Evolutionary conservation across 2,329 filamentous ascomycete species (phyloP), one percentile per base, ranked within the genome.

Genomic region (Trichoderma koningiopsis): DNA sequence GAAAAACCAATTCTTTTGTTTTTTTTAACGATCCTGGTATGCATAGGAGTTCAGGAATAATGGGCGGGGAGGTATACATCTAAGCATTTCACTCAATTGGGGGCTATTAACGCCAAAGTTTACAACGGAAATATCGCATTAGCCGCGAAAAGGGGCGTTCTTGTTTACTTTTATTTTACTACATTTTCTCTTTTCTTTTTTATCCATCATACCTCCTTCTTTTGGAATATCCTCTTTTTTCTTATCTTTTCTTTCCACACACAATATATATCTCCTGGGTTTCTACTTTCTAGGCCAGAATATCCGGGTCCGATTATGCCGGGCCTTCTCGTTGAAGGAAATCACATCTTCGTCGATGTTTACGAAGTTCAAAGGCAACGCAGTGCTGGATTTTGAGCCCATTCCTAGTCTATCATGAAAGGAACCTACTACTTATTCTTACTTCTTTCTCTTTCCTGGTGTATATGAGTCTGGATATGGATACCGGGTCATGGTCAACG

Each of bases 1-100:
- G 68, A 70, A 66, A 64, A 64, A 63, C 22, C 43, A 52, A 52
- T 29, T 24, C 40, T 47, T 47, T 68, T 70, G 35, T 43, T 47
- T 58, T 24, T 35, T 70, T 70, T 70, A 57, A 70, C 56, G 68
- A 70, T 62, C 63, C 57, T 70, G 63, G 49, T 70, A 70, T 68
- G 68, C 57, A 70, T 68, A 31, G 68, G 68, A 70, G 68, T 70
- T 70, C 22, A 47, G 56, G 68, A 52, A 65, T 33, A 49, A 24
- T 24, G 47, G 47, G 47, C 7, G 63, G 63, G 57, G 64, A 58
- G 53, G 19, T 62, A 40, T 55, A 55, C 35, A 64, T 49, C 43
- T 55, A 43, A 69, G 68, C 61, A 69, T 69, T 66, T 69, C 19
- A 37, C 68, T 37, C 66, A 68, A 67, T 53, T 49, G 47, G 47